Base-by-base conservation (phyloP, 306 rosid species). In the Delonix regia region DNA sequence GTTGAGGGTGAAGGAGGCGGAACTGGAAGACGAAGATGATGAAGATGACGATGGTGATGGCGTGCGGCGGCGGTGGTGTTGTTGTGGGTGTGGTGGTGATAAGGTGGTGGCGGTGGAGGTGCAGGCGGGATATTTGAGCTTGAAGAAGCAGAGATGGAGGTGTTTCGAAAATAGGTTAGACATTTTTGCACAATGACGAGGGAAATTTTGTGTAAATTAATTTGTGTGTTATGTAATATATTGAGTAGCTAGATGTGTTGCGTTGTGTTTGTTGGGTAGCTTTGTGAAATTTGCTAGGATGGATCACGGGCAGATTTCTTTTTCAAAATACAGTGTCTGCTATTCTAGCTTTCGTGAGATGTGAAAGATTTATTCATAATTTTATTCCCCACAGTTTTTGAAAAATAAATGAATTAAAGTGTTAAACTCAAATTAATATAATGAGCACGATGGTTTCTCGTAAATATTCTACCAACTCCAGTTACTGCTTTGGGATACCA, bases 101-200 rank as follows among this genome's bases (percentile, higher is more conserved):
- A 84, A 79, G 49, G 78, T 41, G 74, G 79, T 71, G 64, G 78
- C 30, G 74, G 79, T 71, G 64, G 78, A 30, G 47, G 47, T 12
- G 49, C 49, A 45, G 49, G 49, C 84, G 4, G 88, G 86, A 83
- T 88, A 77, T 76, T 87, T 90, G 83, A 85, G 85, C 57, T 83
- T 88, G 80, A 90, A 87, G 85, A 91, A 88, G 73, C 93, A 93
- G 66, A 86, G 92, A 52, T 87, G 85, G 34, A 90, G 84, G 56
- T 64, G 83, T 70, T 80, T 91, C 38, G 91, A 85, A 38, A 83
- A 75, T 34, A 81, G 83, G 73, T 45, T 89, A 10, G 90, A 76
- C 92, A 90, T 91, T 24, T 82, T 80, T 52, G 21, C 25, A 39
- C 9, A 27, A 25, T 21, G 0, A 28, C 41, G 30, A 66, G 5